Evolutionary conservation across 2,329 filamentous ascomycete species (phyloP).

Genomic region (Mycosphaerella arachidis): DNA sequence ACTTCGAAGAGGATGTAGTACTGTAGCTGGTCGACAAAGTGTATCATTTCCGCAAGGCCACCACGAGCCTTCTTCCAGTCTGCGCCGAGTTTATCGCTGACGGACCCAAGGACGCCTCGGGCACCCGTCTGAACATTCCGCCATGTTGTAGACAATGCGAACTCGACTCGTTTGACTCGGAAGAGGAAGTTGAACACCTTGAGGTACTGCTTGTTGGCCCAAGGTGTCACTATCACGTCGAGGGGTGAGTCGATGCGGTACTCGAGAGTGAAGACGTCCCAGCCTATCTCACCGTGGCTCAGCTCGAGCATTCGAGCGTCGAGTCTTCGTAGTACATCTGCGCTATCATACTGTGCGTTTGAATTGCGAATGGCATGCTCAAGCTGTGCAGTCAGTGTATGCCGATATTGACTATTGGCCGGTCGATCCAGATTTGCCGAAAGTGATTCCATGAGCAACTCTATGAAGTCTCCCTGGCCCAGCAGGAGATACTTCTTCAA

Average conservation of each 20-base stretch:
- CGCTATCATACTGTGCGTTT: slow-evolving; percentile 91
- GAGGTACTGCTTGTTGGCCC: slow-evolving; percentile 91
- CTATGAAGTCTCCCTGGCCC: slow-evolving; percentile 95
- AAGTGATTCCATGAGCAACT: slow-evolving; percentile 91
- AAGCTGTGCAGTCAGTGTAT: slow-evolving; percentile 94
- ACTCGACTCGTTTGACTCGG: slow-evolving; percentile 97
- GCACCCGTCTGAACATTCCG: slow-evolving; percentile 92
- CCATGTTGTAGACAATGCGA: slow-evolving; percentile 86
- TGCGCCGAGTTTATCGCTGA: slow-evolving; percentile 55
- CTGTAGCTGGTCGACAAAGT: slow-evolving; percentile 93
- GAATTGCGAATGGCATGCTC: slow-evolving; percentile 96
- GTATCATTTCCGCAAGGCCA: slow-evolving; percentile 93
- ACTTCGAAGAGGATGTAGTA: slow-evolving; percentile 99
- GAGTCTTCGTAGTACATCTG: slow-evolving; percentile 83
- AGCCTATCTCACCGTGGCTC: slow-evolving; percentile 93
- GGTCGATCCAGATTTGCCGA: slow-evolving; percentile 89
- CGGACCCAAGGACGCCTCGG: slow-evolving; percentile 77
- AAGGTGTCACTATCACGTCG: slow-evolving; percentile 94
- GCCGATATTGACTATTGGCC: slow-evolving; percentile 92
- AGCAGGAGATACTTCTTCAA: slow-evolving; percentile 93
- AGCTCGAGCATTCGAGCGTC: slow-evolving; percentile 98
- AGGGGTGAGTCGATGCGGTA: slow-evolving; percentile 97
- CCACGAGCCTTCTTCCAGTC: slow-evolving; percentile 91
- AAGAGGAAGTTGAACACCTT: slow-evolving; percentile 99
- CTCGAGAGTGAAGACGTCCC: slow-evolving; percentile 98